Evolutionary conservation across 2,329 filamentous ascomycete genomes (phyloP).

Genomic region (Hymenoscyphus fructigenus): DNA sequence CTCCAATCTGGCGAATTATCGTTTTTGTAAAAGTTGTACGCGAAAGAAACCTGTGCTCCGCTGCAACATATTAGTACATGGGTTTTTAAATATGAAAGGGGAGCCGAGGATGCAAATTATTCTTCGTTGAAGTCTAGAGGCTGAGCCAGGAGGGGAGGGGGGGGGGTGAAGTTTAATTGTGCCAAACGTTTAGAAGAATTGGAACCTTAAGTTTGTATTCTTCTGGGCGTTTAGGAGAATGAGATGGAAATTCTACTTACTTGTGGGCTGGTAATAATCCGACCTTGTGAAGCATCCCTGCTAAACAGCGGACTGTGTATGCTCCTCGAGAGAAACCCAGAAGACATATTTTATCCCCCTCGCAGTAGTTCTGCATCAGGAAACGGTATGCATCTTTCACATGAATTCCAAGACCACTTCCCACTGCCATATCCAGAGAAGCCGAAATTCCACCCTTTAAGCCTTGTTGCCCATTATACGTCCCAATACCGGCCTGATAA

Average conservation of each 20-base stretch:
- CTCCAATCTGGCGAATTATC: slow-evolving; percentile 41
- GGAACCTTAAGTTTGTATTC: no score
- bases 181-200: no score
- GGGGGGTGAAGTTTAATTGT: no score
- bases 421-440: slow-evolving; percentile 44
- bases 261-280: slow-evolving; percentile 62
- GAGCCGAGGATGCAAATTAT: neutral
- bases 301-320: slow-evolving; percentile 51
- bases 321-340: slow-evolving; percentile 50
- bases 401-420: slow-evolving; percentile 43
- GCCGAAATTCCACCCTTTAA: slow-evolving; percentile 41
- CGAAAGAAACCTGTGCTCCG: slow-evolving; percentile 45
- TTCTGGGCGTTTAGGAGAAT: no score
- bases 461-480: slow-evolving; percentile 41
- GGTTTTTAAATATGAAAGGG: neutral
- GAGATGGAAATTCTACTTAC: no score
- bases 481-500: slow-evolving; percentile 48
- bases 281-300: slow-evolving; percentile 45
- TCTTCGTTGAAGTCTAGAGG: no score
- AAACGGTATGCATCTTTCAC: slow-evolving; percentile 45
- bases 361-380: slow-evolving; percentile 48
- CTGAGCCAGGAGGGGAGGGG: no score
- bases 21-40: slow-evolving; percentile 46
- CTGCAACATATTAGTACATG: neutral
- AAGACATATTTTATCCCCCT: slow-evolving; percentile 48